Percentiles rank a stretch among this genome's conserved stretches.
Evolutionary conservation across 352 stramenopile species (phyloP).

Genomic region (Pythium aquatile): DNA sequence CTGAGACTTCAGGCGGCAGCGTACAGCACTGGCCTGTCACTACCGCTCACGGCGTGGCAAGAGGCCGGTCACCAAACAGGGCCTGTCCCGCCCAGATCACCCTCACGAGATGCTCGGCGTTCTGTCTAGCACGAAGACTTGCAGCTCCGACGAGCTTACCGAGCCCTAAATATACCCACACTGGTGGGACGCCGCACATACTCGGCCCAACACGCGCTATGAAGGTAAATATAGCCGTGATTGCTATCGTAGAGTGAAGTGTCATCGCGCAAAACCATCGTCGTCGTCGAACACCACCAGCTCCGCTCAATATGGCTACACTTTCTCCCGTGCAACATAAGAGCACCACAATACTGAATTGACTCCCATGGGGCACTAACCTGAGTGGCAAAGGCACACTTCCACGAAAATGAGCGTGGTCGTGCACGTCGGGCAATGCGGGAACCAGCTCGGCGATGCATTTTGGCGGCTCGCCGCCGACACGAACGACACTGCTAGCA

Average conservation of each 20-base stretch:
- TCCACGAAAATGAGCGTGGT: constrained; percentile 47
- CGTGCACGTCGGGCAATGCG: constrained; percentile 76
- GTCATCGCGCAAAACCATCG: not conserved
- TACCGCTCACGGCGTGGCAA: not conserved
- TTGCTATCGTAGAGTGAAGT: not conserved
- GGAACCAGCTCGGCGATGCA: constrained; percentile 71
- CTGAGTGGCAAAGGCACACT: too few species aligned
- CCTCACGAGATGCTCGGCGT: not conserved
- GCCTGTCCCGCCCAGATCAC: not conserved
- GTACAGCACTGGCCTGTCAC: not conserved
- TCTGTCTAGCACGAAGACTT: not conserved
- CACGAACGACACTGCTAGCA: not conserved
- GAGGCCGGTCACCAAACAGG: not conserved
- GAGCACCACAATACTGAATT: not conserved
- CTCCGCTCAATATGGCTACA: not conserved
- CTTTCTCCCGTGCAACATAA: not conserved
- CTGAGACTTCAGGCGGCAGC: not conserved
- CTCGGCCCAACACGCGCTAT: not conserved
- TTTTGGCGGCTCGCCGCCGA: constrained; percentile 53
- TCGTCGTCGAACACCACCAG: not conserved
- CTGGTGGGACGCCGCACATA: not conserved
- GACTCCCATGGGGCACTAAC: not conserved
- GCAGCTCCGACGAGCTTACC: not conserved
- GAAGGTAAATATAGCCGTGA: not conserved
- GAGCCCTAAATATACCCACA: not conserved